These are phyloP conservation scores for Globisporangium yorkense DNA, from an alignment of 352 stramenopile genomes.

Conservation along the genomic window DNA sequence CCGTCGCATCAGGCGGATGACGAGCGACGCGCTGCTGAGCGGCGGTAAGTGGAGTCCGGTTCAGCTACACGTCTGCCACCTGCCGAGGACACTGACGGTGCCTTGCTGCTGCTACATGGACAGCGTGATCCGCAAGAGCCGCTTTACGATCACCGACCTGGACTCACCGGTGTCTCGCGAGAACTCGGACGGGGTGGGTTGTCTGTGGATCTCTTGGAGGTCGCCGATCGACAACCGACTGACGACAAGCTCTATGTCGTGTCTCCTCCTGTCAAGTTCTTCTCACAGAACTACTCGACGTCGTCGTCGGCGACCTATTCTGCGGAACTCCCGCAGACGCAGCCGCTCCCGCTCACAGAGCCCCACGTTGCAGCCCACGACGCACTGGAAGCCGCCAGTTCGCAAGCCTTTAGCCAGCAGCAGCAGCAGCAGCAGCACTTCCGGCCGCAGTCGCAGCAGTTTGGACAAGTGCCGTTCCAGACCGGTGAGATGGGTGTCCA, in stretches of 20 bases:
- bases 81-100: too few species aligned
- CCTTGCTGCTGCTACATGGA: neutral
- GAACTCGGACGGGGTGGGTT: constrained; percentile 43
- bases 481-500: neutral
- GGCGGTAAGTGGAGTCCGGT: neutral
- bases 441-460: neutral
- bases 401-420: neutral
- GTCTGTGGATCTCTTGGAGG: neutral
- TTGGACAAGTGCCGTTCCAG: neutral
- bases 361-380: neutral
- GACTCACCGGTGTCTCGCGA: constrained; percentile 52
- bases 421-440: neutral
- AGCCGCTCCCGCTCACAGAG: constrained; percentile 3
- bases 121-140: constrained; percentile 68
- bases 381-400: neutral
- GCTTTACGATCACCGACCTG: constrained; percentile 85
- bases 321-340: constrained; percentile 3
- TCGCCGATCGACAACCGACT: neutral
- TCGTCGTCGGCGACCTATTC: constrained; percentile 8
- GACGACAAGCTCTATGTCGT: neutral
- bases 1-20: neutral
- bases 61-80: neutral
- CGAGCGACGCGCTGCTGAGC: neutral
- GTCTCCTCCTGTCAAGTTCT: constrained; percentile 11
- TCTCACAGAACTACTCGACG: constrained; percentile 8